Conservation (phyloP, 345 rosid genomes). For the Hibiscus syriacus region DNA sequence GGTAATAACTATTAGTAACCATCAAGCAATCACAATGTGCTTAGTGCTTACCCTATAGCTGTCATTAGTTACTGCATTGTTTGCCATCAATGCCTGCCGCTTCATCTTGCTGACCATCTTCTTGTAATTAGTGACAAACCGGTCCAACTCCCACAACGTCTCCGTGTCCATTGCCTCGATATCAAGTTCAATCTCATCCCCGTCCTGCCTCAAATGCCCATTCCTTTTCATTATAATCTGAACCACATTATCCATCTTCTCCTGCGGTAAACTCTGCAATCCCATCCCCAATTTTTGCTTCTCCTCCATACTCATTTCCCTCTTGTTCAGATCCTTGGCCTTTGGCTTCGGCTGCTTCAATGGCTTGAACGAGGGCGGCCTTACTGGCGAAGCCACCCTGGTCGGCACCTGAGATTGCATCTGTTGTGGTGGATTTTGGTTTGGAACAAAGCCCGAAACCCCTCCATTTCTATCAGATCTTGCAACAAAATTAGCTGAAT, state of each 20-base stretch:
- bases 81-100: slow-evolving; percentile 53
- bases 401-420: slow-evolving; percentile 23
- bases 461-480: slow-evolving; percentile 23
- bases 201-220: slow-evolving; percentile 60
- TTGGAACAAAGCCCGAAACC: slow-evolving; percentile 12
- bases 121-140: slow-evolving; percentile 70
- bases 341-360: slow-evolving; percentile 65
- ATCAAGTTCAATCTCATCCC: slow-evolving; percentile 78
- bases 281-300: slow-evolving; percentile 62
- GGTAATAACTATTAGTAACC: background rate
- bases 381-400: slow-evolving; percentile 29
- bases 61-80: slow-evolving; percentile 21
- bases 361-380: slow-evolving; percentile 30
- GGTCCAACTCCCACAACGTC: slow-evolving; percentile 79
- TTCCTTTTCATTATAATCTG: slow-evolving; percentile 72
- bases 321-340: slow-evolving; percentile 74
- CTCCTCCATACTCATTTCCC: slow-evolving; percentile 68
- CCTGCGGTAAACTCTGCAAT: slow-evolving; percentile 70
- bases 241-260: slow-evolving; percentile 78
- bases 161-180: slow-evolving; percentile 72
- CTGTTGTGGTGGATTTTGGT: slow-evolving; percentile 12
- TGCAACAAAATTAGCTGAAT: slow-evolving; percentile 13
- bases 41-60: slow-evolving; percentile 24
- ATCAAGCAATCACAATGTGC: too few species aligned
- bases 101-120: slow-evolving; percentile 73